Conservation (phyloP, 345 rosid species). For the Physaria fendleri region DNA sequence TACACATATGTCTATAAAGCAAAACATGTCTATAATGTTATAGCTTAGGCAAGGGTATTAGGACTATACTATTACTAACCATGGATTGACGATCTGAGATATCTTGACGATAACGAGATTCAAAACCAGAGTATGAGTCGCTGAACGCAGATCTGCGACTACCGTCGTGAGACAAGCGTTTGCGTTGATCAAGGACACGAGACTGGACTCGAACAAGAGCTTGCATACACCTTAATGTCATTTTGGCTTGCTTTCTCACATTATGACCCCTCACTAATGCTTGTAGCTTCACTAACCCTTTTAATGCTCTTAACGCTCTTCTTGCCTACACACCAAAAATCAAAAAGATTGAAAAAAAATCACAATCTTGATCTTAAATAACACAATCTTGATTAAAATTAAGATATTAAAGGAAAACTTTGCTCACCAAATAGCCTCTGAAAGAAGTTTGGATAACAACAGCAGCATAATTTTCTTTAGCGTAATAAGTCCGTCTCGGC, state of each 20-base stretch:
- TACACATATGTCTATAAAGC: neutral
- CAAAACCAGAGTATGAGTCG: slow-evolving; percentile 42
- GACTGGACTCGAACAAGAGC: slow-evolving; percentile 79
- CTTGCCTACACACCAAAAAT: slow-evolving; percentile 40
- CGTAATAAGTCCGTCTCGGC: slow-evolving; percentile 39
- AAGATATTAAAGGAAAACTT: too few species aligned
- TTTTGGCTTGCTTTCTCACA: slow-evolving; percentile 83
- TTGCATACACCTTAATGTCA: slow-evolving; percentile 83
- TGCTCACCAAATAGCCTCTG: slow-evolving; percentile 67
- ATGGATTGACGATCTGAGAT: slow-evolving; percentile 66
- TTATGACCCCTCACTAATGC: slow-evolving; percentile 82
- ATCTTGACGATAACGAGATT: slow-evolving; percentile 61
- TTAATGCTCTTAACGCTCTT: slow-evolving; percentile 68
- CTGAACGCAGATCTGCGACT: slow-evolving; percentile 59
- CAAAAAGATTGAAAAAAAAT: too few species aligned
- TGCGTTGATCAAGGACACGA: slow-evolving; percentile 67
- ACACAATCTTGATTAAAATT: too few species aligned
- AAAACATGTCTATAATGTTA: neutral
- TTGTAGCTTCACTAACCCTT: slow-evolving; percentile 75
- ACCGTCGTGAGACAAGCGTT: slow-evolving; percentile 65
- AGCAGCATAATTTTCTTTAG: slow-evolving; percentile 49
- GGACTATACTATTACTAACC: slow-evolving; percentile 35
- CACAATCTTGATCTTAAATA: too few species aligned
- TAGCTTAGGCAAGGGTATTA: neutral
- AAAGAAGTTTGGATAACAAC: slow-evolving; percentile 69